Evolutionary conservation across 108 stramenopile genomes (phyloP).

Genomic region (Nitzschia putrida): DNA sequence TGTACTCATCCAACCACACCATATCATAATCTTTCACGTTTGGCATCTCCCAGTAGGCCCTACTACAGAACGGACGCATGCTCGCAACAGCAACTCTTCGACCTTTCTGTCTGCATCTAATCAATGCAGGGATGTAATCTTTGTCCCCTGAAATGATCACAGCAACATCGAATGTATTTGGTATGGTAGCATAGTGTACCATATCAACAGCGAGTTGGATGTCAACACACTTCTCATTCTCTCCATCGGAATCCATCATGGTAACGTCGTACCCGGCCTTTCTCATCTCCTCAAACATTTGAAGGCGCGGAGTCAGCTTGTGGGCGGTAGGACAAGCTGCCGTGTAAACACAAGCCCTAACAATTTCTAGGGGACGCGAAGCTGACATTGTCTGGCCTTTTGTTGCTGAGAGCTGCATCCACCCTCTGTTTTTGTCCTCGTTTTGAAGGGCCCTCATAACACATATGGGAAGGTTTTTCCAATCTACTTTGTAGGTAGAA

Average conservation of each 20-base stretch:
- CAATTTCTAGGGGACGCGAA: slow-evolving; percentile 74
- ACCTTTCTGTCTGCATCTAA: slow-evolving; percentile 80
- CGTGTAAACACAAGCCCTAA: slow-evolving; percentile 75
- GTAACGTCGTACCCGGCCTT: slow-evolving; percentile 78
- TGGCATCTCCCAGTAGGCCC: slow-evolving; percentile 64
- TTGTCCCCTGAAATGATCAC: slow-evolving; percentile 81
- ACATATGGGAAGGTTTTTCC: slow-evolving; percentile 62
- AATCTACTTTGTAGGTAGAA: slow-evolving; percentile 63
- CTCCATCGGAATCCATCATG: slow-evolving; percentile 77
- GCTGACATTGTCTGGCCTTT: slow-evolving; percentile 9
- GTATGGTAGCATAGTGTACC: slow-evolving; percentile 85
- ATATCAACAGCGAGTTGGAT: slow-evolving; percentile 88
- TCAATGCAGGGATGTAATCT: slow-evolving; percentile 87
- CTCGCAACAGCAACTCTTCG: slow-evolving; percentile 71
- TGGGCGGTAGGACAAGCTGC: slow-evolving; percentile 68
- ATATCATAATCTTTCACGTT: slow-evolving; percentile 76
- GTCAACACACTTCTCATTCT: slow-evolving; percentile 87
- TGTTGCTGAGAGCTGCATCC: slow-evolving; percentile 26
- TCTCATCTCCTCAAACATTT: slow-evolving; percentile 82
- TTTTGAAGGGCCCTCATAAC: slow-evolving; percentile 58
- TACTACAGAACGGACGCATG: slow-evolving; percentile 57
- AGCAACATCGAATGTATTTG: slow-evolving; percentile 86
- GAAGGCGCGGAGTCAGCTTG: slow-evolving; percentile 56
- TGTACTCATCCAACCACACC: slow-evolving; percentile 73
- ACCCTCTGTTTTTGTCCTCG: slow-evolving; percentile 43